These are phyloP conservation scores for Adenanthera pavonina DNA, from an alignment of 306 rosid species.

Conservation along the genomic window DNA sequence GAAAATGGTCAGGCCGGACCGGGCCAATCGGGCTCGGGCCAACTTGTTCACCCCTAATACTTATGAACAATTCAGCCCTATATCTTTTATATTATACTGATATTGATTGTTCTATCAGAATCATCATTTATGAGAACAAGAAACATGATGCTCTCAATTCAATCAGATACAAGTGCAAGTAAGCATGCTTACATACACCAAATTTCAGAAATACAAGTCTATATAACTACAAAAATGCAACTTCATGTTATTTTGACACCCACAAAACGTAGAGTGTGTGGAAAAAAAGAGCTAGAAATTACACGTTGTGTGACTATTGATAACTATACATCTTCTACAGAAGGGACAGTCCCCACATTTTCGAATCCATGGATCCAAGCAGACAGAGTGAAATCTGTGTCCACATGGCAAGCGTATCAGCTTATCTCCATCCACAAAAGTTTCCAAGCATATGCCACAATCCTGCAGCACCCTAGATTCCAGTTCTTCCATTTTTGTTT, in stretches of 20 bases:
- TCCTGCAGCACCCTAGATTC: constrained; percentile 52
- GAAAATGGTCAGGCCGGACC: too few relatives aligned
- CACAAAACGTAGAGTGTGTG: constrained; percentile 26
- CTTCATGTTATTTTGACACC: constrained; percentile 30
- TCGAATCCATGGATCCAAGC: constrained; percentile 85
- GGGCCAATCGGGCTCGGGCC: too few relatives aligned
- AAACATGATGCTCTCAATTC: not conserved
- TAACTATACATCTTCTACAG: constrained; percentile 68
- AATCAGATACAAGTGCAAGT: not conserved
- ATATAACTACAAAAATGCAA: constrained; percentile 29
- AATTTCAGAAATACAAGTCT: not conserved
- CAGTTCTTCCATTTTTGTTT: constrained; percentile 1
- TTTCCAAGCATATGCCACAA: constrained; percentile 89
- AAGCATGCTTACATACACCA: not conserved
- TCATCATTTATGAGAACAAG: not conserved
- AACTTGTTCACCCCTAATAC: too few relatives aligned
- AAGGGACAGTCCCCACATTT: constrained; percentile 82
- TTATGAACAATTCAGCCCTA: too few relatives aligned
- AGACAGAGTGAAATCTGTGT: constrained; percentile 75
- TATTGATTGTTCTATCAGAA: not conserved
- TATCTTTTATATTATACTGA: too few relatives aligned
- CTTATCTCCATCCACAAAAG: constrained; percentile 64
- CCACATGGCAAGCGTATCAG: constrained; percentile 72
- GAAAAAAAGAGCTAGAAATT: constrained; percentile 17
- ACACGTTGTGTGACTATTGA: constrained; percentile 33